These are phyloP conservation scores for Domatiomyces catenatus DNA, from an alignment of 2,329 filamentous ascomycete species.

Conservation along the genomic window DNA sequence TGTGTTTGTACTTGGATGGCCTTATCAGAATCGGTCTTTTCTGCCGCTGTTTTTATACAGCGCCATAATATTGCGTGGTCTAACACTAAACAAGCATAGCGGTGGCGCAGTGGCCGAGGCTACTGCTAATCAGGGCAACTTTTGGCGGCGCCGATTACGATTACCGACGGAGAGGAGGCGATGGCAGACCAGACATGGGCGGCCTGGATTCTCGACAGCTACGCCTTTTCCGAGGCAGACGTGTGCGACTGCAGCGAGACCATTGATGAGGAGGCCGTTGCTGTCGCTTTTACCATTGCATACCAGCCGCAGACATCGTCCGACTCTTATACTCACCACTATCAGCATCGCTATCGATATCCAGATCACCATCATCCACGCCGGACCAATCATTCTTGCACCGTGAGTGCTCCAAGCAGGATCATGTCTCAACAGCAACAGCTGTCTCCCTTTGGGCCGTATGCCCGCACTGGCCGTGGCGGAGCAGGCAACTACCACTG, in stretches of 20 bases:
- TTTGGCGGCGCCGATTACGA: background rate
- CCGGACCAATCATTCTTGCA: background rate
- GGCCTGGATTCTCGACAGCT: conserved; percentile 17
- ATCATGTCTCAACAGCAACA: background rate
- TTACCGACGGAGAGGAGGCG: too few species aligned
- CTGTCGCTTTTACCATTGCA: background rate
- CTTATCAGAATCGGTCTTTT: too few species aligned
- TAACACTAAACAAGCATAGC: background rate
- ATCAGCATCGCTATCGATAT: background rate
- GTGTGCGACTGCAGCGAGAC: conserved; percentile 7
- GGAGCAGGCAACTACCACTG: conserved; percentile 48
- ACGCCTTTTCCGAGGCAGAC: conserved; percentile 12
- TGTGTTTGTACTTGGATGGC: too few species aligned
- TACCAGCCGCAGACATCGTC: background rate
- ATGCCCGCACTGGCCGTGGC: conserved; percentile 42
- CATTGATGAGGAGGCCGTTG: conserved; percentile 8
- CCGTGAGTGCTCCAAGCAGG: background rate
- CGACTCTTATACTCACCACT: background rate
- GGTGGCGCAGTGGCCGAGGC: background rate
- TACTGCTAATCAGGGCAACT: background rate
- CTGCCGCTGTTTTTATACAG: too few species aligned
- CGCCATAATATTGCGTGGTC: too few species aligned
- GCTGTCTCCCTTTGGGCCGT: conserved; percentile 21
- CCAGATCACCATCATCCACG: conserved; percentile 9
- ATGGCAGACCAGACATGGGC: conserved; percentile 13